phyloP scores from a whole-genome alignment of 164 flowering plant genomes.

The Vitis riparia region DNA sequence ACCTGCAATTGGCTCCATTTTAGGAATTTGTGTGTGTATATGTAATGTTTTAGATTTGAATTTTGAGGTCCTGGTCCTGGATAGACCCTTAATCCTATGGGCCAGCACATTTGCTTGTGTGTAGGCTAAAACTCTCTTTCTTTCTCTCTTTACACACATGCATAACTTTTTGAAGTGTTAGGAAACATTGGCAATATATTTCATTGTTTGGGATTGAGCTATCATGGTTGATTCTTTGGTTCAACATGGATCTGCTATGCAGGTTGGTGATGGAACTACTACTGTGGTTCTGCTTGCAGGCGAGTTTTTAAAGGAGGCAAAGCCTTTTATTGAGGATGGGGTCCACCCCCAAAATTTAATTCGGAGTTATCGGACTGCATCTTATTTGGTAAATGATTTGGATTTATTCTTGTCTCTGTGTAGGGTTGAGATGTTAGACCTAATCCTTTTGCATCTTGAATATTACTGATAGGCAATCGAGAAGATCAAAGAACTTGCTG shows the following conservation, averaged over 20 bases:
- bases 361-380: constrained; percentile 78
- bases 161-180: too few species aligned
- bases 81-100: too few species aligned
- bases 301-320: constrained; percentile 94
- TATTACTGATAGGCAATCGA: constrained; percentile 60
- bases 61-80: too few species aligned
- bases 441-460: background rate
- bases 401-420: background rate
- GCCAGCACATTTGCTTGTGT: too few species aligned
- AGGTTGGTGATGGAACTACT: constrained; percentile 99
- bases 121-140: too few species aligned
- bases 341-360: constrained; percentile 93
- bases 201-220: too few species aligned
- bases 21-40: too few species aligned
- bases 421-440: background rate
- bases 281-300: constrained; percentile 95
- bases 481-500: constrained; percentile 81
- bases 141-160: too few species aligned
- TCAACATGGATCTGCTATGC: constrained; percentile 9
- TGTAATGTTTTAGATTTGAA: too few species aligned
- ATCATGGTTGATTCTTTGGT: too few species aligned
- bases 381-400: constrained; percentile 47
- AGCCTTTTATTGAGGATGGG: constrained; percentile 96
- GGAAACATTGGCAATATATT: too few species aligned
- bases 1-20: too few species aligned